Evolutionary conservation across 2,329 filamentous ascomycete species (phyloP).

Genomic region (Aspergillus intermedius): DNA sequence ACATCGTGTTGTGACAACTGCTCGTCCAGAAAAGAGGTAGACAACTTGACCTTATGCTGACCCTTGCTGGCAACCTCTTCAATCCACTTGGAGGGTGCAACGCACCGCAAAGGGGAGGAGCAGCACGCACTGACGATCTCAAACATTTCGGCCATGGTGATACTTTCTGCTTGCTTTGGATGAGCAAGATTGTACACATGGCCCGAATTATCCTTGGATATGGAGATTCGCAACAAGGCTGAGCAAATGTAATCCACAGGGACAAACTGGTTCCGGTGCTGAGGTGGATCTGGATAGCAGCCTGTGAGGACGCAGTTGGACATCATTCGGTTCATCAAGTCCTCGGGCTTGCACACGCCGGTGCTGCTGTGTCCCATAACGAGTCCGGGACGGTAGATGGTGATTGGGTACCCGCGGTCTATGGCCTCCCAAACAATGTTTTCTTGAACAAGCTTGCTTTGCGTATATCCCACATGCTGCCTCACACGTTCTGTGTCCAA

Average conservation of each 20-base stretch:
- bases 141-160: not conserved
- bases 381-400: slow-evolving; percentile 14
- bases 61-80: not conserved
- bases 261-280: slow-evolving; percentile 8
- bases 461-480: slow-evolving; percentile 11
- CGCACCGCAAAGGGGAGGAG: not conserved
- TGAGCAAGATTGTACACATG: slow-evolving; percentile 14
- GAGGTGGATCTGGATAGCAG: slow-evolving; percentile 7
- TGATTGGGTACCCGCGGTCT: slow-evolving; percentile 11
- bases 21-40: not conserved
- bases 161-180: not conserved
- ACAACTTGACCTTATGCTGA: not conserved
- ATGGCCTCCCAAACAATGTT: slow-evolving; percentile 12
- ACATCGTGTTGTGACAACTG: not conserved
- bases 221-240: slow-evolving; percentile 10
- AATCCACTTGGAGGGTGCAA: slow-evolving; percentile 2
- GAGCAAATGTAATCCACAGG: slow-evolving; percentile 12
- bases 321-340: slow-evolving; percentile 13
- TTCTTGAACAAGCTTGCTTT: slow-evolving; percentile 17
- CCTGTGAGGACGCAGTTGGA: slow-evolving; percentile 9
- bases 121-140: not conserved
- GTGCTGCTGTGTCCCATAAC: slow-evolving; percentile 12
- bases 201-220: slow-evolving; percentile 3
- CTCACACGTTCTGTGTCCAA: not conserved
- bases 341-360: slow-evolving; percentile 10